Evolutionary conservation across 257 asterid species (phyloP), one percentile per base, ranked within the genome.

Genomic region (Capsicum chinense): DNA sequence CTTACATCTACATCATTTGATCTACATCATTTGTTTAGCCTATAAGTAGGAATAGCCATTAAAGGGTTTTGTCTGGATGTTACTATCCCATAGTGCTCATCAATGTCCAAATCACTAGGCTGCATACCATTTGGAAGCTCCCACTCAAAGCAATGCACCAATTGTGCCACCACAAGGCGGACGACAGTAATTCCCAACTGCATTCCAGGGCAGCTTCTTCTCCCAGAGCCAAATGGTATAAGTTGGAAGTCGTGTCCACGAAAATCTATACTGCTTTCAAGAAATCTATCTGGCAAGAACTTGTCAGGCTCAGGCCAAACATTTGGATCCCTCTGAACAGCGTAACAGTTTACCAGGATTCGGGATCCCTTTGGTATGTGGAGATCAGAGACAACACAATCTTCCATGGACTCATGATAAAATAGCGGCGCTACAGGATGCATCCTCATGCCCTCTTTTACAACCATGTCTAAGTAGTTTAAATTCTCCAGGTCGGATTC

Each of bases 81-180:
- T 66, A 66, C 74, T 3, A 66, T 66, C 48, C 74, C 74, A 33
- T 13, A 66, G 5, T 35, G n/a, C 48, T 66, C 74, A 33, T 66
- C 19, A 66, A 66, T 66, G n/a, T 35, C 47, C 7, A 66, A 33
- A 35, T 35, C 48, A 66, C 74, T 33, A 12, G 74, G 74, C 11
- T 66, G 74, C 48, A 66, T 35, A 35, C 48, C 48, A 66, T 66
- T 66, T 13, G 74, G 74, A 35, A 66, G 48, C 11, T 66, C 48
- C 74, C 74, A 66, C 19, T 66, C 74, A 66, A 66, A 66, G 48
- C 48, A 66, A 66, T 66, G 48, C 74, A 66, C 74, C 74, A 66
- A 66, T 0, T 66, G 74, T 35, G 74, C 74, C 48, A 66, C 48
- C 6, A 14, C 48, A 66, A 66, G 48, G 74, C 48, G 48, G 10